phyloP scores from a whole-genome alignment of 202 grass and related monocot genomes.

The Zoysia matrella region DNA sequence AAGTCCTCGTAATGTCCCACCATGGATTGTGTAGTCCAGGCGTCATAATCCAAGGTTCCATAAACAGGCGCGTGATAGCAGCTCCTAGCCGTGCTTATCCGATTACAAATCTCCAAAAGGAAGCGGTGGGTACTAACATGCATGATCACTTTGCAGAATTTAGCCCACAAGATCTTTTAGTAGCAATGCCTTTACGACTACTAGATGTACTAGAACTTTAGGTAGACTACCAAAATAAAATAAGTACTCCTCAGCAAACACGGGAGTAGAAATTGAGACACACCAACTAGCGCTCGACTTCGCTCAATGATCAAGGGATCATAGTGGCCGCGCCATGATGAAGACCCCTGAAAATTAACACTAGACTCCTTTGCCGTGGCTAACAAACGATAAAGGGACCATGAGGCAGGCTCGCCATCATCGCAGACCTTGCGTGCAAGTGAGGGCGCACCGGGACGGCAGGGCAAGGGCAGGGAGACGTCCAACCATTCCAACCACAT shows the following conservation, averaged over 20 bases:
- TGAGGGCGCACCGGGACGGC: conserved; percentile 42
- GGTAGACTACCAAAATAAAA: background rate
- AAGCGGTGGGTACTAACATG: background rate
- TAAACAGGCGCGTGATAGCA: too few species aligned
- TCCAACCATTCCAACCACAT: background rate
- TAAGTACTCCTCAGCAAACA: background rate
- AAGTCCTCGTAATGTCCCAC: too few species aligned
- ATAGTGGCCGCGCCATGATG: conserved; percentile 30
- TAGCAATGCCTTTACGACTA: background rate
- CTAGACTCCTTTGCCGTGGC: background rate
- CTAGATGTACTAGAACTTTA: background rate
- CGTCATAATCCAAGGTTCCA: too few species aligned
- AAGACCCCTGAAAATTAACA: background rate
- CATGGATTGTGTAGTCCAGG: too few species aligned
- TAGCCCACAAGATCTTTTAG: background rate
- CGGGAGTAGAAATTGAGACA: too few species aligned
- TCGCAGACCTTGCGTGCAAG: conserved; percentile 58
- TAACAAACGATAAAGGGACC: conserved; percentile 16
- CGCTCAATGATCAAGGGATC: conserved; percentile 40
- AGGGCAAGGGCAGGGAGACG: conserved; percentile 25
- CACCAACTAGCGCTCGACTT: background rate
- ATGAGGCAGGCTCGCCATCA: conserved; percentile 23
- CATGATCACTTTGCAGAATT: background rate
- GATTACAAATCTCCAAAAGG: background rate
- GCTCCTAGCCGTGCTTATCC: too few species aligned